phyloP scores from a whole-genome alignment of 768 basidiomycete genomes.

The Tulasnella sp. region DNA sequence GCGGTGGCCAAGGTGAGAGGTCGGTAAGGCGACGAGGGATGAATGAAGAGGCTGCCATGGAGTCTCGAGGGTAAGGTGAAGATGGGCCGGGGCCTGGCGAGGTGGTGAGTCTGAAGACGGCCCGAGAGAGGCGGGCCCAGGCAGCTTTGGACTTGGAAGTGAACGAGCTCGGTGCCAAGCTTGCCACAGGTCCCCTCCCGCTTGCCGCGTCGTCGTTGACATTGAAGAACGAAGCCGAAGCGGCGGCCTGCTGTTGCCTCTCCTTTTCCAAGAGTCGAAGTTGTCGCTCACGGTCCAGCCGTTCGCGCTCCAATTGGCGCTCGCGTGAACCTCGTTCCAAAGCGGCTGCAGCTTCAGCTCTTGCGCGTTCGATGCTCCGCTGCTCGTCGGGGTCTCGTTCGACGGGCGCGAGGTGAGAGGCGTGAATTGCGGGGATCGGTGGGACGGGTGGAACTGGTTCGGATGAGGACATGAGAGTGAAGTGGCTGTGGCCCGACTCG shows the following conservation, averaged over 20 bases:
- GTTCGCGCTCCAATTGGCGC: constrained; percentile 7
- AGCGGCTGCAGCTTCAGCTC: constrained; percentile 23
- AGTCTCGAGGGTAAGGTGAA: constrained; percentile 22
- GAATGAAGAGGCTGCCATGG: background rate
- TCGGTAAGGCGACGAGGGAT: constrained; percentile 2
- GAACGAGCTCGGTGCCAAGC: constrained; percentile 11
- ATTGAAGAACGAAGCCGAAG: background rate
- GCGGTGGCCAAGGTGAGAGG: constrained; percentile 24
- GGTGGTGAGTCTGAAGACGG: constrained; percentile 16
- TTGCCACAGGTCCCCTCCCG: background rate
- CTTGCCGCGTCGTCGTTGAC: background rate
- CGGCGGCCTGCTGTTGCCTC: constrained; percentile 1
- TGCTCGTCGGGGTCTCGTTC: constrained; percentile 13
- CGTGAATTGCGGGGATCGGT: constrained; percentile 15
- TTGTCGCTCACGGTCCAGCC: constrained; percentile 25
- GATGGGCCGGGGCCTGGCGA: background rate
- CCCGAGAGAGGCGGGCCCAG: constrained; percentile 7
- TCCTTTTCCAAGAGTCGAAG: constrained; percentile 14
- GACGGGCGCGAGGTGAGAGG: constrained; percentile 1
- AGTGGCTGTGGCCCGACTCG: background rate
- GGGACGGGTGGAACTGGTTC: constrained; percentile 9
- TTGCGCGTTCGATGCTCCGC: constrained; percentile 18
- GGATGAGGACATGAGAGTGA: background rate
- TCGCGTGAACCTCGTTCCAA: constrained; percentile 18
- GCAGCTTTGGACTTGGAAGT: constrained; percentile 15